Evolutionary conservation across 1,284 basidiomycete species (phyloP), one percentile per base, ranked within the genome.

Genomic region (Boletellus sp.): DNA sequence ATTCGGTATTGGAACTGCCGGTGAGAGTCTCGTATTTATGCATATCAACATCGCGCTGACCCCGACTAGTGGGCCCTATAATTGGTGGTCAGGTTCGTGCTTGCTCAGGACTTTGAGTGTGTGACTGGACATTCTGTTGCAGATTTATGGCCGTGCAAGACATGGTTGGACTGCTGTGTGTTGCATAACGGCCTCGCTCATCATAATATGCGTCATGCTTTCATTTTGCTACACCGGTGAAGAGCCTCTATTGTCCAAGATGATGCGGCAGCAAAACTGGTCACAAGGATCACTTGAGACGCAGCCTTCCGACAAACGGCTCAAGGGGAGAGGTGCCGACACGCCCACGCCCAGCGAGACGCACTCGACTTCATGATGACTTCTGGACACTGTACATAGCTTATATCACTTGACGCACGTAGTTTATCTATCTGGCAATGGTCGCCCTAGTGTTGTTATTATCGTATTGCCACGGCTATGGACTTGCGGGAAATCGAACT

Each of bases 1-100:
- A 3, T 88, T 81, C 53, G 85, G 83, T 3, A 64, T 85, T 47
- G 86, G 85, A 22, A 77, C 81, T 32, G 71, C 80, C 46, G 59
- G 81, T 78, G 50, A 53, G 71, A 22, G 40, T 45, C 38, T 58
- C 36, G 44, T 40, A 19, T 24, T 16, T 33, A 36, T 45, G 22
- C 39, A 24, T 21, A 13, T 44, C 30, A 6, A 26, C 26, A 38
- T 26, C 44, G 47, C 41, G 21, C 41, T 57, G 54, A 62, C 30
- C 24, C 26, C 51, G 40, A 44, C 50, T 51, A 86, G 85, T 85
- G 52, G 86, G 86, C 0, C 86, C 86, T 19, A 67, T 88, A 30
- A 69, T 86, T 37, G 82, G 83, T 39, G 85, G 86, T 50, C 82
- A 87, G 73, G 83, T 80, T 60, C 57, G 60, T 50, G 11, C 21